Base-by-base conservation (phyloP, 164 flowering plant species). In the Vitis cinerea region DNA sequence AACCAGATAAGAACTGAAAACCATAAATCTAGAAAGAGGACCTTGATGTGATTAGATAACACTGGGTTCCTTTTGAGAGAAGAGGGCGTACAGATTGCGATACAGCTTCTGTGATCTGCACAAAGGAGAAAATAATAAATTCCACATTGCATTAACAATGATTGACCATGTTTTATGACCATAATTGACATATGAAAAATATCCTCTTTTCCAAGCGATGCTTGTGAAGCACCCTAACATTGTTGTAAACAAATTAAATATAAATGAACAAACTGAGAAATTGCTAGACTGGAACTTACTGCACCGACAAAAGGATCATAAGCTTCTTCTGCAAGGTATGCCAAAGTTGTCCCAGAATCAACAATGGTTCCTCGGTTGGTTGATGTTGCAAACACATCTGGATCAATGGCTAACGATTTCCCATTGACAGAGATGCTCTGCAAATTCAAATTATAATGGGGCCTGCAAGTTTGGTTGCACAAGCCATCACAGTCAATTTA, bases 311-410 rank as follows among this genome's bases (percentile, higher is more conserved):
- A 89, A 61, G 90, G 83, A 74, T 80, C 86, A 76, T 84, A 92
- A 53, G 98, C 98, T 75, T 67, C 92, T 73, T 87, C 98, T 5
- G 90, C 88, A 65, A 96, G 89, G 82, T 96, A 96, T 50, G 99
- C 93, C 80, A 96, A 81, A 61, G 99, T 96, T 69, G 99, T 96
- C 54, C 99, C 99, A 47, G 97, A 88, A 84, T 96, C 99, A 74
- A 96, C 69, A 50, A 93, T 93, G 8, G 99, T 96, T 60, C 99
- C 99, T 64, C 77, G 71, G 72, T 64, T 84, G 73, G 56, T 80
- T 74, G 97, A 86, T 63, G 97, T 88, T 62, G 88, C 59, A 82
- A 93, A 93, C 9, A 87, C 93, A 65, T 92, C 64, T 63, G 94
- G 72, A 74, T 88, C 85, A 78, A 96, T 88, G 55, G 88, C n/a